These are phyloP conservation scores for Aspergillus tanneri DNA, from an alignment of 2,329 filamentous ascomycete genomes.

Conservation along the genomic window DNA sequence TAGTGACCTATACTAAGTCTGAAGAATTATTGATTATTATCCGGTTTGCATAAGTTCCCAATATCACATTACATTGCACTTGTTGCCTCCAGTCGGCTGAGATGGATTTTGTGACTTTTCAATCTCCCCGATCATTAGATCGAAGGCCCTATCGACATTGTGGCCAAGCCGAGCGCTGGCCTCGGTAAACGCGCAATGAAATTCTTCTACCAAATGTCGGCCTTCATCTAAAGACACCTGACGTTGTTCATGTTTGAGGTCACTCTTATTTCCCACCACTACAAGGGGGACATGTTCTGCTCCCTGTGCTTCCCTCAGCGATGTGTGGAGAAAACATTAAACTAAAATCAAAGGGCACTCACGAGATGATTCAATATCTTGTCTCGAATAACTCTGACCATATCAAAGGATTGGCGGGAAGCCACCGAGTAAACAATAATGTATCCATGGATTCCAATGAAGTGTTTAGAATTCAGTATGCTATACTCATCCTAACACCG, in stretches of 20 bases:
- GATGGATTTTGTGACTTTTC: constrained; percentile 91
- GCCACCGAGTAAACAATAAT: constrained; percentile 98
- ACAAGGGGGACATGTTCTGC: constrained; percentile 90
- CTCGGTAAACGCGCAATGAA: constrained; percentile 92
- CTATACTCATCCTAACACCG: constrained; percentile 84
- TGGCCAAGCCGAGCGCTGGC: constrained; percentile 91
- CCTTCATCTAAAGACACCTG: constrained; percentile 86
- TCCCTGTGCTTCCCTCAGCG: constrained; percentile 57
- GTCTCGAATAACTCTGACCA: constrained; percentile 92
- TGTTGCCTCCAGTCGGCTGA: constrained; percentile 75
- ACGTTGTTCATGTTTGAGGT: constrained; percentile 86
- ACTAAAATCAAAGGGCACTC: constrained; percentile 32
- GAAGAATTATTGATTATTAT: not conserved
- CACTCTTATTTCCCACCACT: constrained; percentile 95
- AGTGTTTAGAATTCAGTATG: constrained; percentile 97
- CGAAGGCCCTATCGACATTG: constrained; percentile 89
- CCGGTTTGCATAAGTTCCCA: not conserved
- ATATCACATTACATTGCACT: constrained; percentile 80
- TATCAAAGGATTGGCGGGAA: constrained; percentile 91
- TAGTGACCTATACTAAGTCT: no score
- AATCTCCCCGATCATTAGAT: constrained; percentile 89
- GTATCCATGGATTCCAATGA: constrained; percentile 98
- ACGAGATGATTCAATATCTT: constrained; percentile 97
- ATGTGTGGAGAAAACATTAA: not conserved
- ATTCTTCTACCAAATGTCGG: constrained; percentile 77